A percentile compares a stretch with the other conserved stretches of the same genome.
phyloP scores from a whole-genome alignment of 192 early-diverging fungal species.

The Piromyces sp. region DNA sequence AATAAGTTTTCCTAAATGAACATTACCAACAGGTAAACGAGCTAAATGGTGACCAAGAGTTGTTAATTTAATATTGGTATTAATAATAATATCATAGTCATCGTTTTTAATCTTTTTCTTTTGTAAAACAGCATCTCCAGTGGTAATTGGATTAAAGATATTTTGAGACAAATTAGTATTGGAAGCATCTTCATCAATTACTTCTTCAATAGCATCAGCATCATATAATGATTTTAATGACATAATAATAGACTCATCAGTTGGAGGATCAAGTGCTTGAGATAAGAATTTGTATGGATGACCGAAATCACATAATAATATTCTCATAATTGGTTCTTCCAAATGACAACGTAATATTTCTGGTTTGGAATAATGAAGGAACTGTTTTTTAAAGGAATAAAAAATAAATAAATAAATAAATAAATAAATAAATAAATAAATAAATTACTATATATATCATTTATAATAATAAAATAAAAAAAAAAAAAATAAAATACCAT shows the following conservation, averaged over 20 bases:
- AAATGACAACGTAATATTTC: conserved; percentile 66
- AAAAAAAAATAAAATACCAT: not conserved
- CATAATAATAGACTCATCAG: not conserved
- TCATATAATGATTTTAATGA: not conserved
- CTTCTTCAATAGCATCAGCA: not conserved
- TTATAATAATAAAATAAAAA: not conserved
- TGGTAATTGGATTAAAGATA: not conserved
- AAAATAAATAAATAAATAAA: too few relatives aligned
- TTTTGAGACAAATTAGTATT: not conserved
- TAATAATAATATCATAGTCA: not conserved
- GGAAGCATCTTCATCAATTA: not conserved
- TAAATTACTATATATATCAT: too few relatives aligned
- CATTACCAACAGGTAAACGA: not conserved
- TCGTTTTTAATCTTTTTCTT: not conserved
- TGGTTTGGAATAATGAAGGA: conserved; percentile 45
- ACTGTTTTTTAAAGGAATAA: conserved; percentile 4
- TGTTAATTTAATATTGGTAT: not conserved
- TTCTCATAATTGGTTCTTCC: conserved; percentile 29
- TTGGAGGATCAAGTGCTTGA: not conserved
- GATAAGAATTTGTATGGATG: not conserved
- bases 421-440: not conserved
- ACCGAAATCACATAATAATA: not conserved
- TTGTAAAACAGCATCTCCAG: not conserved
- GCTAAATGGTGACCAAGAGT: not conserved
- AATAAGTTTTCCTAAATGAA: not conserved